phyloP scores from a whole-genome alignment of 1,284 basidiomycete species.

The Vanrija pseudolonga region DNA sequence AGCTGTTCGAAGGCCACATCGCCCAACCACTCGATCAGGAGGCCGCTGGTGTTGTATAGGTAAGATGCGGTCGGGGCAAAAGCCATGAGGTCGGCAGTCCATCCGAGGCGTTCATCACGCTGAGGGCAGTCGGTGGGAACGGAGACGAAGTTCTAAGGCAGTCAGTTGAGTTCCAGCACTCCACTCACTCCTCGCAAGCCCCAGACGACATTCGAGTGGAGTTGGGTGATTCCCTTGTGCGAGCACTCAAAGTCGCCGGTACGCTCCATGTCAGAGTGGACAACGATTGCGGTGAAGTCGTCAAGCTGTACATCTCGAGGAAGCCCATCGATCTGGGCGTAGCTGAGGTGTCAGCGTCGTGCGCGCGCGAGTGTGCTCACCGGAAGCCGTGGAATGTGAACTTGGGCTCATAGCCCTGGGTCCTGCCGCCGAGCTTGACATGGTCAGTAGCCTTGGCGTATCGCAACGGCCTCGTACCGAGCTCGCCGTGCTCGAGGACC shows the following conservation, averaged over 20 bases:
- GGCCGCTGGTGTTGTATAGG: slow-evolving; percentile 30
- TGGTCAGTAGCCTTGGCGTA: slow-evolving; percentile 18
- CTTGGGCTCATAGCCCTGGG: slow-evolving; percentile 15
- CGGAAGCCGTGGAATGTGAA: slow-evolving; percentile 33
- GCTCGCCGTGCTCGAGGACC: slow-evolving; percentile 32
- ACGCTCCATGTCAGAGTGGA: slow-evolving; percentile 29
- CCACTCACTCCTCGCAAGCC: slow-evolving; percentile 11
- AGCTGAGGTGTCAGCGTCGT: not conserved
- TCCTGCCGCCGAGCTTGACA: slow-evolving; percentile 12
- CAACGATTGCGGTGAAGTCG: slow-evolving; percentile 28
- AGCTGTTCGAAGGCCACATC: slow-evolving; percentile 31
- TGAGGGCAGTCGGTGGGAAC: slow-evolving; percentile 44
- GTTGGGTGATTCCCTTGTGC: slow-evolving; percentile 28
- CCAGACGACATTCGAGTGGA: slow-evolving; percentile 38
- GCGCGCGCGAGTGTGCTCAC: slow-evolving; percentile 14
- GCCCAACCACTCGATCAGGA: slow-evolving; percentile 32
- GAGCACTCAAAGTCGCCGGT: slow-evolving; percentile 32
- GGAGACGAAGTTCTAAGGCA: slow-evolving; percentile 32
- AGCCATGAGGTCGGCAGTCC: slow-evolving; percentile 42
- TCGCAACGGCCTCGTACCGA: slow-evolving; percentile 28
- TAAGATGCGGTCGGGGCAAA: slow-evolving; percentile 35
- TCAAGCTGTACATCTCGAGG: slow-evolving; percentile 8
- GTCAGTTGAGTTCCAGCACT: too few relatives aligned
- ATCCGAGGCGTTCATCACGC: slow-evolving; percentile 42
- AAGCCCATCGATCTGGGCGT: slow-evolving; percentile 17